Base-by-base conservation (phyloP, 352 stramenopile genomes). In the Globisporangium orthogonon region DNA sequence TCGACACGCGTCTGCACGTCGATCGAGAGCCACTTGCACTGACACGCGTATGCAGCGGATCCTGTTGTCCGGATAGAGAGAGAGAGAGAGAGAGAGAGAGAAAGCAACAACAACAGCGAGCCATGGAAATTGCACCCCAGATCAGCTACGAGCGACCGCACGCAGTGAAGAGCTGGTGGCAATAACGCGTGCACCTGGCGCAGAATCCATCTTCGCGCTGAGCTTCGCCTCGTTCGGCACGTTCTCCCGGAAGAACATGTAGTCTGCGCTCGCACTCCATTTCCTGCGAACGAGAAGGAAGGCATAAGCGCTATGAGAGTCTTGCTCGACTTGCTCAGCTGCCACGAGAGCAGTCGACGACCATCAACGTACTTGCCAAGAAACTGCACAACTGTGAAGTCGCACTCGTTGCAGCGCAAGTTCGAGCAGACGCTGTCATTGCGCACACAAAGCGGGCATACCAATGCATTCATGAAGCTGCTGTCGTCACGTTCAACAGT, bases 221-320 rank as follows among this genome's bases (percentile, higher is more conserved):
- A 91, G 63, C 58, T 88, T 91, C 41, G 64, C 48, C 61, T 89
- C 80, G 46, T 75, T 91, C 10, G 81, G 81, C 23, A 86, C 71
- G 47, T 91, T 91, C 56, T 94, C 83, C 44, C 81, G 76, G 52
- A 91, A 91, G 58, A 94, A 90, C 79, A 90, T 94, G 65, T 91
- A 93, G 50, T 94, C 83, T 6, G 72, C 83, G 51, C 60, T 87
- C 17, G 61, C 53, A 52, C 69, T 71, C 81, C 81, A 94, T 63
- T 86, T 86, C 52, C 78, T 89, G 56, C 30, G 2, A 37, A 41
- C 5, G 15, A 17, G 9, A 30, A 50, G 33, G 33, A 13, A 37
- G 11, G 7, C 23, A 23, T 23, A 23, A 23, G 23, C 23, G 23
- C 23, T 23, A 29, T 18, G 2, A 54, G 30, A 4, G 46, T 13